A percentile compares a stretch with the other conserved stretches of the same genome.
Conservation (phyloP, 768 basidiomycete species). For the Pleurotus djamor region DNA sequence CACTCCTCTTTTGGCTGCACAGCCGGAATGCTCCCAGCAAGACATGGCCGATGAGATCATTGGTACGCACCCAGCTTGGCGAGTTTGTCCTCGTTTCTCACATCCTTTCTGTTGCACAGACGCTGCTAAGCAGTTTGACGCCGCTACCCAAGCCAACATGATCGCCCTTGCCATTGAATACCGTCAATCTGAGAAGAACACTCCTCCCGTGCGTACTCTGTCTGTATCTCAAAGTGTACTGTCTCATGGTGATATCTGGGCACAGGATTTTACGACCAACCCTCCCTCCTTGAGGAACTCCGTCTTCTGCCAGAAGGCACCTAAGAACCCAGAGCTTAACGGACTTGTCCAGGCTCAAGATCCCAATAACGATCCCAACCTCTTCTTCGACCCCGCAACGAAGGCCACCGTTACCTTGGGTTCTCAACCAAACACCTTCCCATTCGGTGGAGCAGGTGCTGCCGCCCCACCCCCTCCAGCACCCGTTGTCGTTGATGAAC, state of each 20-base stretch:
- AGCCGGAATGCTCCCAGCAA: conserved; percentile 54
- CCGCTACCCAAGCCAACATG: conserved; percentile 48
- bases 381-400: conserved; percentile 48
- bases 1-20: conserved; percentile 48
- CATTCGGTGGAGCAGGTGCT: conserved; percentile 33
- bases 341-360: conserved; percentile 52
- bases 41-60: conserved; percentile 58
- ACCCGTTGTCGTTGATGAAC: conserved; percentile 15
- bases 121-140: conserved; percentile 50
- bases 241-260: neutral
- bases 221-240: neutral
- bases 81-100: neutral
- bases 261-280: conserved; percentile 46
- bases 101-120: conserved; percentile 25
- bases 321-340: conserved; percentile 46
- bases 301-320: conserved; percentile 55
- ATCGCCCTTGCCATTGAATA: conserved; percentile 51
- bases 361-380: conserved; percentile 44
- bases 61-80: conserved; percentile 27
- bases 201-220: conserved; percentile 31
- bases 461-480: conserved; percentile 11
- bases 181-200: conserved; percentile 59
- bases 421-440: conserved; percentile 42
- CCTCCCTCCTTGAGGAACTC: conserved; percentile 50
- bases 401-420: conserved; percentile 40